Evolutionary conservation across 805 yeast species (phyloP).

Genomic region (Metschnikowia similis): DNA sequence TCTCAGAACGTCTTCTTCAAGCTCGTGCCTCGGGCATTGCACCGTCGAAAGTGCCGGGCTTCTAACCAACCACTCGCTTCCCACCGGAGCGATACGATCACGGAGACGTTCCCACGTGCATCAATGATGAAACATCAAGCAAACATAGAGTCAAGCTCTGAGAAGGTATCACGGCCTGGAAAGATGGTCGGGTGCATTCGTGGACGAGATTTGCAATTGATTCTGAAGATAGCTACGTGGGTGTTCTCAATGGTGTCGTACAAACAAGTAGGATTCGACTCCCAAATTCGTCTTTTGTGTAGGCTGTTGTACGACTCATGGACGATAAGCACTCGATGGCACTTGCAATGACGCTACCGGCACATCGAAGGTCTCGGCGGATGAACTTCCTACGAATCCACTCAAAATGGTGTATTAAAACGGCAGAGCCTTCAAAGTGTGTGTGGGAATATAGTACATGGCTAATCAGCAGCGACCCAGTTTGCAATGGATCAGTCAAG

Average conservation of each 20-base stretch:
- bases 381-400: too few relatives aligned
- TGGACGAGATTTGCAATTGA: slow-evolving; percentile 68
- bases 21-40: slow-evolving; percentile 38
- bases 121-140: slow-evolving; percentile 70
- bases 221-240: slow-evolving; percentile 24
- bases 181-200: slow-evolving; percentile 39
- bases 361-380: too few relatives aligned
- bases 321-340: too few relatives aligned
- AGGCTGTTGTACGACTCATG: too few relatives aligned
- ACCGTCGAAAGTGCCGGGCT: slow-evolving; percentile 68
- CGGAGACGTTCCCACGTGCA: slow-evolving; percentile 12
- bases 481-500: slow-evolving; percentile 23
- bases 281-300: too few relatives aligned
- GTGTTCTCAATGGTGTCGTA: not conserved
- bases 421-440: not conserved
- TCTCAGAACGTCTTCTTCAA: slow-evolving; percentile 49
- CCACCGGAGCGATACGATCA: not conserved
- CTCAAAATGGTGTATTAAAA: not conserved
- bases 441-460: slow-evolving; percentile 1
- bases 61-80: slow-evolving; percentile 21
- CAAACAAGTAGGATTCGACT: too few relatives aligned
- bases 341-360: too few relatives aligned
- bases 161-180: slow-evolving; percentile 49
- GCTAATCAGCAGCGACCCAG: not conserved
- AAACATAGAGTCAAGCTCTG: slow-evolving; percentile 93